A percentile compares a stretch with the other conserved stretches of the same genome.
These are phyloP conservation scores for Acer negundo DNA, from an alignment of 345 rosid genomes.

Conservation along the genomic window DNA sequence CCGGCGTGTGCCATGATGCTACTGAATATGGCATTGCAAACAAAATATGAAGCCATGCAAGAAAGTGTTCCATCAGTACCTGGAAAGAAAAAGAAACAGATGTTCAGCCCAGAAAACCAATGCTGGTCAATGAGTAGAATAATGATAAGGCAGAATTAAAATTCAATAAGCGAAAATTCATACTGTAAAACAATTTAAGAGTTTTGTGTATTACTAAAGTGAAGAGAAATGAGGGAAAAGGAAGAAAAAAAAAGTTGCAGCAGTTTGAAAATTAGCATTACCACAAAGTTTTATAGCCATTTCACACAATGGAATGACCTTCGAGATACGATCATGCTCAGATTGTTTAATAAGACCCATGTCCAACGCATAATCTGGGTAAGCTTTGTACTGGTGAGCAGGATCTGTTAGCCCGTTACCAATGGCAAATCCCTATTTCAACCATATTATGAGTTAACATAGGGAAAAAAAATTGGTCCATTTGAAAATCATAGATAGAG, in stretches of 20 bases:
- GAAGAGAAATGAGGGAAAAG: not conserved
- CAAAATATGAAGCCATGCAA: conserved; percentile 92
- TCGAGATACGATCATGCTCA: conserved; percentile 60
- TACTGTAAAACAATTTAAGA: not conserved
- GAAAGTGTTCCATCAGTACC: conserved; percentile 95
- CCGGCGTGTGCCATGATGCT: conserved; percentile 67
- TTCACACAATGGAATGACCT: conserved; percentile 88
- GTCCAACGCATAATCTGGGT: conserved; percentile 92
- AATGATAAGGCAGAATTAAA: not conserved
- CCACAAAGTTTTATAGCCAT: conserved; percentile 91
- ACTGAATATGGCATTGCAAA: conserved; percentile 82
- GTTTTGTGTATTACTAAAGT: not conserved
- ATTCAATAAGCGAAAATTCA: not conserved
- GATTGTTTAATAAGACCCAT: conserved; percentile 71
- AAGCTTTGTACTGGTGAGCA: conserved; percentile 88
- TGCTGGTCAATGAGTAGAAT: not conserved
- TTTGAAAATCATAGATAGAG: not conserved
- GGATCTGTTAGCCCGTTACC: conserved; percentile 99
- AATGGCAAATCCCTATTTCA: conserved; percentile 90
- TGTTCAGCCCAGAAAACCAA: conserved; percentile 13
- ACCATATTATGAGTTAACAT: conserved; percentile 19
- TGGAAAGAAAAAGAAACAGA: conserved; percentile 34
- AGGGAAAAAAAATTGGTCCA: not conserved
- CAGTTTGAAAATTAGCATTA: conserved; percentile 29
- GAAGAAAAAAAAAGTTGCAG: not conserved